These are phyloP conservation scores for Podaxis rugospora DNA, from an alignment of 768 basidiomycete species.

Conservation along the genomic window DNA sequence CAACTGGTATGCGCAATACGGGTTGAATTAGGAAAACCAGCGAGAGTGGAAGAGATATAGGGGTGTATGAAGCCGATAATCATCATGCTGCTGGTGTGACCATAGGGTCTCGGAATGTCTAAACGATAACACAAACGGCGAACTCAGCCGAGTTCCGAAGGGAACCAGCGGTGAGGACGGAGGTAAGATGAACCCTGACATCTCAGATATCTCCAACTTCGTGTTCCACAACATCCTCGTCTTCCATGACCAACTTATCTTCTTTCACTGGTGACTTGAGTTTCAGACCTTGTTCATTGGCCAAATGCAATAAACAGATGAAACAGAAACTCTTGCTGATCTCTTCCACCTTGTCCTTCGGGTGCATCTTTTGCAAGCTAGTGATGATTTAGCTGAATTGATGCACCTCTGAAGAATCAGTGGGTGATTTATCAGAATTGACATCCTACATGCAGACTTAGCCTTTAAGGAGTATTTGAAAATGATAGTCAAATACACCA, in stretches of 20 bases:
- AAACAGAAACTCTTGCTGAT: slow-evolving; percentile 99
- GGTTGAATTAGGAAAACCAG: not conserved
- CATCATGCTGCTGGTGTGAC: slow-evolving; percentile 34
- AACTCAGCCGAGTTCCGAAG: not conserved
- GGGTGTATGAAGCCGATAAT: not conserved
- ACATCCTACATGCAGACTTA: slow-evolving; percentile 40
- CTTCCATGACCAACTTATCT: too few relatives aligned
- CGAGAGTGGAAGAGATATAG: not conserved
- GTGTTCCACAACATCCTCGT: slow-evolving; percentile 25
- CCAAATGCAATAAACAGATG: slow-evolving; percentile 93
- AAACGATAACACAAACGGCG: not conserved
- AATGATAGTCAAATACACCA: slow-evolving; percentile 38
- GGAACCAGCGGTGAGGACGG: not conserved
- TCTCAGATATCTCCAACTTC: slow-evolving; percentile 61
- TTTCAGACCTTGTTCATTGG: slow-evolving; percentile 87
- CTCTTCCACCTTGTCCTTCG: slow-evolving; percentile 92
- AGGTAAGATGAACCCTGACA: slow-evolving; percentile 49
- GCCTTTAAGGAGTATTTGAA: not conserved
- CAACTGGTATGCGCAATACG: not conserved
- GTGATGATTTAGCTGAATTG: slow-evolving; percentile 80
- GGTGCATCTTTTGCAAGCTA: slow-evolving; percentile 78
- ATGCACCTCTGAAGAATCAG: slow-evolving; percentile 63
- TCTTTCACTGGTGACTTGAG: slow-evolving; percentile 29
- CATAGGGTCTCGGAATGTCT: slow-evolving; percentile 46
- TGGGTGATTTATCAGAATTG: slow-evolving; percentile 26